A percentile compares a stretch with the other conserved stretches of the same genome.
These are phyloP conservation scores for Cucumis hystrix DNA, from an alignment of 306 rosid species.

Conservation along the genomic window DNA sequence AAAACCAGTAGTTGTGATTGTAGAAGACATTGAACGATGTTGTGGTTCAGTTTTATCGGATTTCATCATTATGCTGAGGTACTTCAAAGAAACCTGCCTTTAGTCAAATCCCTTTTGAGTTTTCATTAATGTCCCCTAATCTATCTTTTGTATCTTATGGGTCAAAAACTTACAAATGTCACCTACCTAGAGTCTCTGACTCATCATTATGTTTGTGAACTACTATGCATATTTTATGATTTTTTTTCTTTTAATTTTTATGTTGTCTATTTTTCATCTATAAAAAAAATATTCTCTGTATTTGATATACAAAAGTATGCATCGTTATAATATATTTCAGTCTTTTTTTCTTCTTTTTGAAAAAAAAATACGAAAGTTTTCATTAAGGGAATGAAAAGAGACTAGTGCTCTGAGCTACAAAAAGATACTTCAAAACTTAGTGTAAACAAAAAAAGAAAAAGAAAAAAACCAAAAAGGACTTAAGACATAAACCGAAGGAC, in stretches of 20 bases:
- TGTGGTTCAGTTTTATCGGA: slow-evolving; percentile 68
- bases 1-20: slow-evolving; percentile 58
- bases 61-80: slow-evolving; percentile 75
- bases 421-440: no score
- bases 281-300: neutral
- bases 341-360: no score
- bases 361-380: no score
- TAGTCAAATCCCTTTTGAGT: neutral
- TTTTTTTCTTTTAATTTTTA: neutral
- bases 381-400: no score
- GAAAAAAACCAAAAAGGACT: no score
- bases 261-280: neutral
- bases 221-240: neutral
- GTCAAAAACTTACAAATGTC: neutral
- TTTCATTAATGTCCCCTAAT: neutral
- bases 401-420: no score
- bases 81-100: slow-evolving; percentile 11
- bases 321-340: neutral
- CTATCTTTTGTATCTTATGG: neutral
- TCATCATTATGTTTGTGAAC: neutral
- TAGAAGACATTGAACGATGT: slow-evolving; percentile 79
- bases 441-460: no score
- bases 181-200: neutral
- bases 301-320: neutral
- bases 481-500: no score